Evolutionary conservation across 768 basidiomycete species (phyloP), one percentile per base, ranked within the genome.

Genomic region (Dentipellis sp.): DNA sequence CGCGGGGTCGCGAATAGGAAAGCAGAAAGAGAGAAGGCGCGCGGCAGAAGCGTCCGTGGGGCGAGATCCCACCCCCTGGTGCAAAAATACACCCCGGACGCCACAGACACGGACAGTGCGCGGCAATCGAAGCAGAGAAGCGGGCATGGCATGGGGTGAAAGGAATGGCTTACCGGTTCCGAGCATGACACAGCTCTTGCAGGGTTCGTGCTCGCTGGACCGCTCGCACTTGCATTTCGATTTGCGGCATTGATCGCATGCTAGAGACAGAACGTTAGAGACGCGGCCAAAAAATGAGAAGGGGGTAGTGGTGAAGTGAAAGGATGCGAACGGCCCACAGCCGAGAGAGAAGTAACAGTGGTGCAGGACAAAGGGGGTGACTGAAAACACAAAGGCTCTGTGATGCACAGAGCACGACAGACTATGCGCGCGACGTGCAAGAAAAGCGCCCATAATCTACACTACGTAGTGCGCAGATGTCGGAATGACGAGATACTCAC

Each of bases 171-270:
- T 62, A 91, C 90, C 68, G 36, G 85, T 88, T 50, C 80, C 80
- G 16, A 88, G 75, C 75, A 86, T 77, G 40, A 83, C 71, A 67
- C 90, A 93, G 63, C 80, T 88, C 65, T 84, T 84, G 72, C 90
- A 93, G 17, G 84, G 80, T 57, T 84, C 80, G 39, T 72, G 77
- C 37, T 78, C 74, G 11, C 71, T 69, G 10, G 78, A 58, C 37
- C 87, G 82, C 69, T 91, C 91, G 69, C 91, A 92, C 71, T 91
- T 91, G 65, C 83, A 87, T 61, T 75, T 76, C 57, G 69, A 69
- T 69, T 92, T 92, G 55, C 90, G 80, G 68, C 91, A 92, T 64
- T 91, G 88, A 70, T 92, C 90, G 71, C 90, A 93, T 21, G 91
- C 89, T 87, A 60, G 3, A 22, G 12, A 45, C 9, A 42, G 49